Base-by-base conservation (phyloP, 306 rosid species). In the Lathyrus oleraceus region DNA sequence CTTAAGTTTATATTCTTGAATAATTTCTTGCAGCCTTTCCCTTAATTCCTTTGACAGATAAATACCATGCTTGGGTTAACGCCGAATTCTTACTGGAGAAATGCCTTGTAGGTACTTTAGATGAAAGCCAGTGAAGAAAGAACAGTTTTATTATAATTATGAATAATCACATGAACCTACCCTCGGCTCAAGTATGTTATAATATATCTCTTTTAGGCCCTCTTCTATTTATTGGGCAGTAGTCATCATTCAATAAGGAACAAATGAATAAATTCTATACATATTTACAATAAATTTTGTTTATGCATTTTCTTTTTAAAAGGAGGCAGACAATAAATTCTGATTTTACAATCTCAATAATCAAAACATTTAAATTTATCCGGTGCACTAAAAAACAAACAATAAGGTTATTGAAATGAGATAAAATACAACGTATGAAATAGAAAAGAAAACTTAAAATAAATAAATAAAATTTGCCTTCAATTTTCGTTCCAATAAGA, bases 41-140 rank as follows among this genome's bases (percentile, higher is more conserved):
- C 94, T 90, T 73, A 79, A 79, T 47, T 12, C 14, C 25, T 76
- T 61, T 35, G 59, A 65, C 74, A 94, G 97, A 94, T 84, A 91
- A 91, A 83, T 88, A 94, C 79, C 97, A 94, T 72, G 96, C 99
- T 70, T 90, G 97, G 85, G 98, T 93, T 66, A 90, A 93, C 27
- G 91, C 87, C 0, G 98, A 92, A 72, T 92, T 89, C 82, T 75
- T 92, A 56, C 75, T 92, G 69, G 96, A 90, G 83, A 90, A 89
- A 79, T 93, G 98, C 83, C 90, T 88, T 1, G 87, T 93, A 45
- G 97, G 98, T 59, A 80, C 78, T 35, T 78, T 90, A 27, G 94
- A 88, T 49, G 90, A 84, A 12, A 76, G 85, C 36, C 79, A 39
- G 11, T 83, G 79, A 81, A 74, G 71, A 61, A 68, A 73, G 52